Percentiles rank a stretch among this genome's conserved stretches.
Conservation (phyloP, 2,329 filamentous ascomycete genomes). For the Leptodontidium sp. region DNA sequence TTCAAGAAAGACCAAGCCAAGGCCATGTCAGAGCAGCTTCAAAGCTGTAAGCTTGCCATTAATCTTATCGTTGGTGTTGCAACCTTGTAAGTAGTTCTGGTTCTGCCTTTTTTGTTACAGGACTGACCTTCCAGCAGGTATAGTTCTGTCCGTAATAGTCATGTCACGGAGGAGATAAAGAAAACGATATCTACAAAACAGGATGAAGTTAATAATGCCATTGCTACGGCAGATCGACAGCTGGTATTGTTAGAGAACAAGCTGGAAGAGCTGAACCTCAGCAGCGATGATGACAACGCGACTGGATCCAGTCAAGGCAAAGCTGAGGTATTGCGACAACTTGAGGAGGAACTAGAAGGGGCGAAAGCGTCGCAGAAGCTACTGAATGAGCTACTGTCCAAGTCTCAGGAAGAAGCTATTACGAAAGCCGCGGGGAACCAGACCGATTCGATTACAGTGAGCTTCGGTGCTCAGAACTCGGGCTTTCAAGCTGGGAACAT, state of each 20-base stretch:
- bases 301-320: conserved; percentile 30
- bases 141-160: conserved; percentile 46
- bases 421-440: conserved; percentile 33
- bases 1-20: conserved; percentile 48
- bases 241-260: conserved; percentile 42
- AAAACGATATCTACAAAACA: conserved; percentile 45
- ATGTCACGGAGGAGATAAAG: conserved; percentile 47
- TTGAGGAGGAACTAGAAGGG: conserved; percentile 38
- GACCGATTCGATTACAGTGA: conserved; percentile 33
- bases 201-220: conserved; percentile 42
- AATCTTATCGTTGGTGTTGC: conserved; percentile 45
- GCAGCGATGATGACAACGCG: conserved; percentile 32
- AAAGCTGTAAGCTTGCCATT: conserved; percentile 46
- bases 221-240: conserved; percentile 40
- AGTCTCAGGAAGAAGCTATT: conserved; percentile 39
- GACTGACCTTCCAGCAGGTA: conserved; percentile 43
- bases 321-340: conserved; percentile 35
- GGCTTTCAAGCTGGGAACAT: conserved; percentile 37
- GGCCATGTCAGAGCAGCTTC: conserved; percentile 48
- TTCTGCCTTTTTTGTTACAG: conserved; percentile 28
- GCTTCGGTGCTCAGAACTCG: conserved; percentile 36
- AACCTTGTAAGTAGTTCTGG: conserved; percentile 44
- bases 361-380: conserved; percentile 38
- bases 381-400: conserved; percentile 37
- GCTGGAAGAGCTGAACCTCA: conserved; percentile 42